Evolutionary conservation across 2,329 filamentous ascomycete genomes (phyloP), one percentile per base, ranked within the genome.

Genomic region (Dendryphion nanum): DNA sequence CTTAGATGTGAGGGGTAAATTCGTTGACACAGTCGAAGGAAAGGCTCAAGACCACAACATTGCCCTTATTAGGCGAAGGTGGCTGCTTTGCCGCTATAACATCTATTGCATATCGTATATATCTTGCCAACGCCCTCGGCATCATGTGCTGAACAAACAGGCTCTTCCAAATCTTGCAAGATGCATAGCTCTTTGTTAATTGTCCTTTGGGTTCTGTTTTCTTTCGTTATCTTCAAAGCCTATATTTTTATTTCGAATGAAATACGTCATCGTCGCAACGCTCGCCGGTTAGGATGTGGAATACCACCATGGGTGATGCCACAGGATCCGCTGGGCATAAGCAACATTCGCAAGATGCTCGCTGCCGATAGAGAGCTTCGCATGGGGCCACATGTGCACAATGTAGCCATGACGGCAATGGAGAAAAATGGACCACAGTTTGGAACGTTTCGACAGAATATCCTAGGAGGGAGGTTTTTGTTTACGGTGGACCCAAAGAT

Each of bases 261-360:
- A 5, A 61, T 66, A 14, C 57, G 65, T 21, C 56, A 62, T 23
- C 44, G 62, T 18, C 57, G 52, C 23, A 53, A 51, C 19, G 62
- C 60, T 10, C 63, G 72, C 44, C 38, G 41, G 26, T 44, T 59
- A 6, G 72, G 73, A 14, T 78, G 76, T 49, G 57, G 72, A 28
- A n/a, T n/a, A n/a, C n/a, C n/a, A n/a, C 64, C 64, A 2, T 59
- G 68, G 44, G 53, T 6, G 37, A 44, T 16, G 73, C 68, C 14
- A 14, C 10, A 33, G 43, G 67, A 68, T 2, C 49, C 79, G 32
- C 56, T 80, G 2, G 78, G 78, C 4, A 48, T 74, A n/a, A 71
- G 75, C 46, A 55, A 70, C 33, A 64, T 77, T 41, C 35, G 53
- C 20, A 44, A 57, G 15, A 65, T 70, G 19, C 30, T 71, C 5